A percentile compares a stretch with the other conserved stretches of the same genome.
These are phyloP conservation scores for Citrus reticulata DNA, from an alignment of 345 rosid genomes.

Conservation along the genomic window DNA sequence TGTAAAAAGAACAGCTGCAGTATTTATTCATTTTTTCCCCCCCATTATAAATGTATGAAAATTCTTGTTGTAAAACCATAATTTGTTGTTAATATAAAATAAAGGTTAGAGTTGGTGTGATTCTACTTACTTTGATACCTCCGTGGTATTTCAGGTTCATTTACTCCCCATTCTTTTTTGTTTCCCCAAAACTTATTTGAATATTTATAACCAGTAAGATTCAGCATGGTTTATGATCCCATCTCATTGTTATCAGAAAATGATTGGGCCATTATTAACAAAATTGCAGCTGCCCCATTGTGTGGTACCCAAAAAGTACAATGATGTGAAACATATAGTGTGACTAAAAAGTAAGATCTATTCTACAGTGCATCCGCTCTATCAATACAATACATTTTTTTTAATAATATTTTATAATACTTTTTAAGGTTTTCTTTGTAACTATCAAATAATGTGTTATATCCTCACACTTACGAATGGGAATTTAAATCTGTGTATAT, in stretches of 20 bases:
- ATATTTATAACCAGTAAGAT: background rate
- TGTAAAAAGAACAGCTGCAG: constrained; percentile 74
- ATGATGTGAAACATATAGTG: background rate
- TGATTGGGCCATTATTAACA: background rate
- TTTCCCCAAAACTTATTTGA: too few species aligned
- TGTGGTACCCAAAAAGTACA: background rate
- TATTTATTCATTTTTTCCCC: constrained; percentile 24
- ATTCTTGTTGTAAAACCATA: constrained; percentile 45
- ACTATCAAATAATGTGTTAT: too few species aligned
- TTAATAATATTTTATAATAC: too few species aligned
- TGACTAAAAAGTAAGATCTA: background rate
- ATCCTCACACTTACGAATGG: too few species aligned
- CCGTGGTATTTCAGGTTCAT: background rate
- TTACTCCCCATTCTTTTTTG: background rate
- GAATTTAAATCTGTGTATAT: too few species aligned
- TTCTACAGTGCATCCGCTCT: too few species aligned
- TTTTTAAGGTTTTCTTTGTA: too few species aligned
- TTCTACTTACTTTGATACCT: background rate
- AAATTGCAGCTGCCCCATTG: background rate
- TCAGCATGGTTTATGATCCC: background rate
- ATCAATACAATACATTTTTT: too few species aligned
- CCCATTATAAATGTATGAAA: constrained; percentile 32
- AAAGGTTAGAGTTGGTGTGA: constrained; percentile 25
- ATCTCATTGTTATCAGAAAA: background rate
- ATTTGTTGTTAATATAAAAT: constrained; percentile 44